Conservation (phyloP, 169 alveolate species). For the Toxoplasma gondii region DNA sequence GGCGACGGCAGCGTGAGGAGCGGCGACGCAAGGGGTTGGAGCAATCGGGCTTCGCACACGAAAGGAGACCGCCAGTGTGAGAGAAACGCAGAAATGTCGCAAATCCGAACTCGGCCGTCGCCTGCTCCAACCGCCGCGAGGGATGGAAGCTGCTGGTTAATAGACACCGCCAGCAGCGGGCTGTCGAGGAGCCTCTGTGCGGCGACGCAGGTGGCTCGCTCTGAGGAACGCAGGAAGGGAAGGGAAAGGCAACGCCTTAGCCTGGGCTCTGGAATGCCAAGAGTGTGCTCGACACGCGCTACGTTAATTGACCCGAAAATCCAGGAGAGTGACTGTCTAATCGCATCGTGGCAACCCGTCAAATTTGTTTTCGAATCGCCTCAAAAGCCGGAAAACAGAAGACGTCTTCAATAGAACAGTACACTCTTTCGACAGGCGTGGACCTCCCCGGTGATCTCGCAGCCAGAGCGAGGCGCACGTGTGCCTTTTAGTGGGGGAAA, state of each 20-base stretch:
- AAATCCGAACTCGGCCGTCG: constrained; percentile 6
- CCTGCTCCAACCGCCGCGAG: constrained; percentile 27
- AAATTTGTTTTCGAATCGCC: no score
- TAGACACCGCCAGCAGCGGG: constrained; percentile 12
- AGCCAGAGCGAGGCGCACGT: no score
- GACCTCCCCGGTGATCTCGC: no score
- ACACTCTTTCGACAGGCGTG: no score
- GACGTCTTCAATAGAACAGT: no score
- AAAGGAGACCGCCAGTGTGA: not conserved
- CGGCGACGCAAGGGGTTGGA: not conserved
- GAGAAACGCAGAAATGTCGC: constrained; percentile 22
- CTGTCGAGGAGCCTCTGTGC: not conserved
- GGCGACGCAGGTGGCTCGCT: not conserved
- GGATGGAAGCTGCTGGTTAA: constrained; percentile 6
- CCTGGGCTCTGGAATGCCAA: no score
- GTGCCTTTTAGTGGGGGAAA: no score
- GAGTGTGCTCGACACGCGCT: no score
- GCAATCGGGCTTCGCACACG: not conserved
- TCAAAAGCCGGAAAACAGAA: no score
- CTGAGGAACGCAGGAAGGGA: not conserved
- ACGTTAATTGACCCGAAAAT: no score
- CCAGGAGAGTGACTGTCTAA: no score
- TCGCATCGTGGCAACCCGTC: no score
- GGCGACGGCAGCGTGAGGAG: constrained; percentile 33
- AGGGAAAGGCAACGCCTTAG: not conserved